Conservation (phyloP, 208 protist species). For the Wallacemonas sp. region DNA sequence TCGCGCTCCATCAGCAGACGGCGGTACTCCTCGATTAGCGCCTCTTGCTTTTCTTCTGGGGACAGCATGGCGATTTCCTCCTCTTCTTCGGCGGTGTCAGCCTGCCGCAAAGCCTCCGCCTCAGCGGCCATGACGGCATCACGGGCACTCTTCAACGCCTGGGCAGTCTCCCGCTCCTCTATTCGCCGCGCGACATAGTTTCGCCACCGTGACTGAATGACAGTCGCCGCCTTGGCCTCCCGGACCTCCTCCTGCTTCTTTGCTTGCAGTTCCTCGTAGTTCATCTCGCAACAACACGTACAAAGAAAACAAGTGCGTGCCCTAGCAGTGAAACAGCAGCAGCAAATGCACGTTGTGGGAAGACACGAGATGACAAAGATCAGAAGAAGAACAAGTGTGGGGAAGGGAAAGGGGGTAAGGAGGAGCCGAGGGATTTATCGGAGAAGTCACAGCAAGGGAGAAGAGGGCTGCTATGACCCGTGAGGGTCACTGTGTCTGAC, state of each 20-base stretch:
- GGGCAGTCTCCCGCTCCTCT: conserved; percentile 18
- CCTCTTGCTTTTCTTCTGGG: conserved; percentile 27
- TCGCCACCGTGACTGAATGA: conserved; percentile 79
- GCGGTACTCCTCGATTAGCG: conserved; percentile 60
- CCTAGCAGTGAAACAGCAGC: neutral
- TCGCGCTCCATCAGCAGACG: conserved; percentile 56
- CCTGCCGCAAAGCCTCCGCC: conserved; percentile 1
- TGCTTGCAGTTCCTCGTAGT: conserved; percentile 42
- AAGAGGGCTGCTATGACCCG: no score
- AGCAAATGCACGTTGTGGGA: no score
- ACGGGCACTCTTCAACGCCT: neutral
- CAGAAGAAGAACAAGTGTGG: neutral
- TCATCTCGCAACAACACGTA: conserved; percentile 5
- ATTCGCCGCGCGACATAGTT: conserved; percentile 29
- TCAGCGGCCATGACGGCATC: conserved; percentile 4
- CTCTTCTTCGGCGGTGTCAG: conserved; percentile 11
- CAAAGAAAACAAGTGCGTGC: neutral
- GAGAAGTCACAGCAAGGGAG: no score
- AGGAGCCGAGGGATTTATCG: no score
- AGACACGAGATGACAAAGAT: neutral
- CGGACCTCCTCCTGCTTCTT: conserved; percentile 42
- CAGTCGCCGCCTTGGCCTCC: conserved; percentile 44
- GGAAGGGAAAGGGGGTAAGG: no score
- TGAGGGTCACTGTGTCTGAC: no score
- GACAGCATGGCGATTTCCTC: conserved; percentile 15